A percentile compares a stretch with the other conserved stretches of the same genome.
Conservation (phyloP, 768 basidiomycete species). For the Suillus subaureus region DNA sequence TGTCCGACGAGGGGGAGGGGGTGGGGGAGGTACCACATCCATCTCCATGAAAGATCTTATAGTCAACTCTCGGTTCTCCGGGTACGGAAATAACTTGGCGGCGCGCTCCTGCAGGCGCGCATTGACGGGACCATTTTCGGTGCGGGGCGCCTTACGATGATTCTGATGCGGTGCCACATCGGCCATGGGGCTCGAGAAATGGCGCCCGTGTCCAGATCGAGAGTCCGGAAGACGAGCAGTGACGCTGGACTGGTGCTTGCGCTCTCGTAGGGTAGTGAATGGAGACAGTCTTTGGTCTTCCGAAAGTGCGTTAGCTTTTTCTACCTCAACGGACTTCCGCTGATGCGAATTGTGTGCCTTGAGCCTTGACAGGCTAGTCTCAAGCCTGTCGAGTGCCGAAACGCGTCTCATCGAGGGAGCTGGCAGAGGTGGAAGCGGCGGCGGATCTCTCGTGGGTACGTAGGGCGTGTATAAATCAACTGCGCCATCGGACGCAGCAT, state of each 20-base stretch:
- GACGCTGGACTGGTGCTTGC: slow-evolving; percentile 16
- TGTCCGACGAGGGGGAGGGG: slow-evolving; percentile 13
- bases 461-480: slow-evolving; percentile 16
- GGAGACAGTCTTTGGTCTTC: slow-evolving; percentile 21
- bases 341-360: slow-evolving; percentile 32
- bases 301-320: slow-evolving; percentile 11
- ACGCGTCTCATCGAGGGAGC: slow-evolving; percentile 20
- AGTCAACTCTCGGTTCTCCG: slow-evolving; percentile 11
- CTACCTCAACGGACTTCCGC: slow-evolving; percentile 23
- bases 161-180: slow-evolving; percentile 3
- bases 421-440: slow-evolving; percentile 21
- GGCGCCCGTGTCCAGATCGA: slow-evolving; percentile 9
- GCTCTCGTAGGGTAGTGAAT: slow-evolving; percentile 19
- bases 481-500: slow-evolving; percentile 1
- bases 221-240: slow-evolving; percentile 1
- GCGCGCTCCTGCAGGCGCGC: background rate
- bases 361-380: slow-evolving; percentile 36
- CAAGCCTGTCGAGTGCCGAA: slow-evolving; percentile 36
- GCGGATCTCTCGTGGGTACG: slow-evolving; percentile 20
- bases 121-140: background rate
- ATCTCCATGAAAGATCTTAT: slow-evolving; percentile 35
- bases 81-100: background rate
- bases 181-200: slow-evolving; percentile 13
- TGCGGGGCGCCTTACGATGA: slow-evolving; percentile 1
- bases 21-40: slow-evolving; percentile 22